These are phyloP conservation scores for Cladosporium sp. DNA, from an alignment of 2,329 filamentous ascomycete species.

Conservation along the genomic window DNA sequence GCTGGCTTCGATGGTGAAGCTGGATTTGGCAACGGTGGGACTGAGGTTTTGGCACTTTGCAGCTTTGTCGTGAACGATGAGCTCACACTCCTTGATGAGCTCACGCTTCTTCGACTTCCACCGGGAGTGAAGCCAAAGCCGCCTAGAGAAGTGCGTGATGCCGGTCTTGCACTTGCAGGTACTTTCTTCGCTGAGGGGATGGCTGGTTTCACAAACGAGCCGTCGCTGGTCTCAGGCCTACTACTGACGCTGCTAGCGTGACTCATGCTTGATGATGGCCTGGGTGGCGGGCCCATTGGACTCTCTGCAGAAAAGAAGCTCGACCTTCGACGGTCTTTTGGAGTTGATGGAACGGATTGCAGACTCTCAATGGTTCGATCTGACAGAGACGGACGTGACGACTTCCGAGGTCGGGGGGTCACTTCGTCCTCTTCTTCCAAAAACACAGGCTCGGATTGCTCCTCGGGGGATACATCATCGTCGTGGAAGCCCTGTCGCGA, in stretches of 20 bases:
- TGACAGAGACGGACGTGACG: slow-evolving; percentile 58
- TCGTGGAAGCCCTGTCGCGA: slow-evolving; percentile 34
- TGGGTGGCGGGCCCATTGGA: slow-evolving; percentile 57
- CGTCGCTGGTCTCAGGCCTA: slow-evolving; percentile 46
- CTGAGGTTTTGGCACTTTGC: slow-evolving; percentile 16
- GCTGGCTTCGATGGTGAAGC: slow-evolving; percentile 23
- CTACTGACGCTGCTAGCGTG: slow-evolving; percentile 42
- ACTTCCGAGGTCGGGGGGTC: slow-evolving; percentile 29
- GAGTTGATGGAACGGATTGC: slow-evolving; percentile 72
- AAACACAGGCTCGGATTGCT: slow-evolving; percentile 9
- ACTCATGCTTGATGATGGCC: slow-evolving; percentile 59
- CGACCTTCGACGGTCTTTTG: slow-evolving; percentile 62
- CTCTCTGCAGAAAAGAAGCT: slow-evolving; percentile 67
- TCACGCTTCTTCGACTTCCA: slow-evolving; percentile 24
- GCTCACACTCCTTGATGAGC: too few relatives aligned
- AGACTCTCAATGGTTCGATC: slow-evolving; percentile 86
- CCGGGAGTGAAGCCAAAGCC: slow-evolving; percentile 23
- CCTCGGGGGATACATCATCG: slow-evolving; percentile 5
- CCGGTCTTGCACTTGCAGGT: slow-evolving; percentile 31
- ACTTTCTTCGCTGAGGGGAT: slow-evolving; percentile 34
- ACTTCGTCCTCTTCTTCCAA: background rate
- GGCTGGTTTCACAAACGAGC: slow-evolving; percentile 28
- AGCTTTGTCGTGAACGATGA: slow-evolving; percentile 22
- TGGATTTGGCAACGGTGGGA: background rate
- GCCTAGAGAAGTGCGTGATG: slow-evolving; percentile 20